Evolutionary conservation across 2,329 filamentous ascomycete genomes (phyloP).

Genomic region (Ilyonectria destructans): DNA sequence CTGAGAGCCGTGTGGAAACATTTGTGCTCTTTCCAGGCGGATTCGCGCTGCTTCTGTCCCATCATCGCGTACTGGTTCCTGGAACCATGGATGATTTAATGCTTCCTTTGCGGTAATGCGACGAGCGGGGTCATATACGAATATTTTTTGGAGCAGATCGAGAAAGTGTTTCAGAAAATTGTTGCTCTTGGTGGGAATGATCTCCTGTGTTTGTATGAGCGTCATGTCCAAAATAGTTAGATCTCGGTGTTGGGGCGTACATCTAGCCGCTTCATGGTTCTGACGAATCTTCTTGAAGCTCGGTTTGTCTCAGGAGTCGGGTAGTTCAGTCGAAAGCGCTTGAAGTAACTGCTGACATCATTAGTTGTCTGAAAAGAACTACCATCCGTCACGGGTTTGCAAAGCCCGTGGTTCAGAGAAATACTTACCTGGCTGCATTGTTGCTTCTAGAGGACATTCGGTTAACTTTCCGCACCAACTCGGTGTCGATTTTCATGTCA

Average conservation of each 20-base stretch:
- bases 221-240: not conserved
- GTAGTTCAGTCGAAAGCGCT: conserved; percentile 77
- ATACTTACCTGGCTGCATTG: conserved; percentile 73
- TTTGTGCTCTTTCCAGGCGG: conserved; percentile 66
- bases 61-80: conserved; percentile 74
- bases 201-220: conserved; percentile 65
- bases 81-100: conserved; percentile 78
- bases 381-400: not conserved
- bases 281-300: conserved; percentile 77
- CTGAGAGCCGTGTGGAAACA: conserved; percentile 18
- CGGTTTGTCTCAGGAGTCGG: conserved; percentile 75
- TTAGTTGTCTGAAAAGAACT: conserved; percentile 45
- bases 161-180: conserved; percentile 75
- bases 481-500: conserved; percentile 71
- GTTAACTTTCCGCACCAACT: conserved; percentile 66
- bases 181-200: conserved; percentile 71
- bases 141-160: conserved; percentile 77
- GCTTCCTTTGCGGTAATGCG: conserved; percentile 79
- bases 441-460: conserved; percentile 72
- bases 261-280: conserved; percentile 77
- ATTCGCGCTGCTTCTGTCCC: conserved; percentile 79
- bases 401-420: not conserved
- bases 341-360: conserved; percentile 71
- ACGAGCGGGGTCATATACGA: conserved; percentile 76
- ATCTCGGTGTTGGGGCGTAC: conserved; percentile 60